phyloP scores from a whole-genome alignment of 352 stramenopile species.

The Thraustochytrium sp. region DNA sequence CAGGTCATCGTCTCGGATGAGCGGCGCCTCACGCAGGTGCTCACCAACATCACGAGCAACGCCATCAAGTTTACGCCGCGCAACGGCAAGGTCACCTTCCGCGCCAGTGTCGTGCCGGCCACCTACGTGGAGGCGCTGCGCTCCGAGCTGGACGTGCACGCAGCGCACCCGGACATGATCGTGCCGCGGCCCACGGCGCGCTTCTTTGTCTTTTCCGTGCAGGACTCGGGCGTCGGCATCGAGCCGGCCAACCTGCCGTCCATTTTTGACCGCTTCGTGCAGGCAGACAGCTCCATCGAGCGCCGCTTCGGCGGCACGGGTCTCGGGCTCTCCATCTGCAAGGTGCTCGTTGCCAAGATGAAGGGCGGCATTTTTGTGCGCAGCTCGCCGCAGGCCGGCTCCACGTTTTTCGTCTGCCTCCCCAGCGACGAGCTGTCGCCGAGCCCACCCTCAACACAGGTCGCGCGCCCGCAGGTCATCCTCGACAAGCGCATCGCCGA shows the following conservation, averaged over 20 bases:
- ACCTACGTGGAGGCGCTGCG: not conserved
- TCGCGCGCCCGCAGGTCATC: not conserved
- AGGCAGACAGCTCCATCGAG: slow-evolving; percentile 38
- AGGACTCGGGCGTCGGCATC: slow-evolving; percentile 31
- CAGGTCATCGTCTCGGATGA: slow-evolving; percentile 42
- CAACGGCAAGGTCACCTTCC: slow-evolving; percentile 54
- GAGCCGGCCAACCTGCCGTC: not conserved
- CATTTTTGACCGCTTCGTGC: slow-evolving; percentile 45
- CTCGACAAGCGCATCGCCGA: not conserved
- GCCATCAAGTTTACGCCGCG: slow-evolving; percentile 49
- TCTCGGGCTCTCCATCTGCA: slow-evolving; percentile 54
- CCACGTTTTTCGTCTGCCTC: slow-evolving; percentile 65
- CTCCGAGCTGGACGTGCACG: not conserved
- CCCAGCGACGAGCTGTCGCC: slow-evolving; percentile 53
- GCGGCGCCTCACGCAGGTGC: slow-evolving; percentile 47
- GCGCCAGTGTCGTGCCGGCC: not conserved
- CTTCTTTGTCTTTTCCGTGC: slow-evolving; percentile 38
- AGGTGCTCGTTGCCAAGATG: slow-evolving; percentile 51
- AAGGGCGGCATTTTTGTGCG: slow-evolving; percentile 52
- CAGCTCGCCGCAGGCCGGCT: slow-evolving; percentile 45
- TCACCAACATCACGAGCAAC: slow-evolving; percentile 35
- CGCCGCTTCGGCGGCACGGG: slow-evolving; percentile 56
- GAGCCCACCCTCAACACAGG: not conserved
- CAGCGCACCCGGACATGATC: not conserved
- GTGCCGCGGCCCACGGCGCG: not conserved